phyloP scores from a whole-genome alignment of 257 asterid species.

The Capsicum chinense region DNA sequence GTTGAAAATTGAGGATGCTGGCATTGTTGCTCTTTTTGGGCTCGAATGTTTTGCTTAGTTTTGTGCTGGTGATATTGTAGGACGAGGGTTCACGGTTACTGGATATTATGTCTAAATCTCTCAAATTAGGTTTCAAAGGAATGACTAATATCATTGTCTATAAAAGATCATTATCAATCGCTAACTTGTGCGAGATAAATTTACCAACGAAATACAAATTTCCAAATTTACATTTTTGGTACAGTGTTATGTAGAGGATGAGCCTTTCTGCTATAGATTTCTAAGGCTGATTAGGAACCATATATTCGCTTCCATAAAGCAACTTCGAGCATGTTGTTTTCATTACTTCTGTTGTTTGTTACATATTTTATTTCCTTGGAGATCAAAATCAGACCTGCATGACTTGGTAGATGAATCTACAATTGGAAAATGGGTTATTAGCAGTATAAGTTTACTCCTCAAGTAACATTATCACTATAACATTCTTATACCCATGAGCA shows the following conservation, averaged over 20 bases:
- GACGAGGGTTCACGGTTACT: slow-evolving; percentile 39
- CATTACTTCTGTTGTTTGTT: background rate
- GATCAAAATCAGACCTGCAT: background rate
- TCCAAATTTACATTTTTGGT: background rate
- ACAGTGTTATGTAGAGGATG: slow-evolving; percentile 1
- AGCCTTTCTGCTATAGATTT: background rate
- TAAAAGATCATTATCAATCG: background rate
- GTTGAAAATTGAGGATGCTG: slow-evolving; percentile 43
- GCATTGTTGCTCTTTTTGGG: slow-evolving; percentile 45
- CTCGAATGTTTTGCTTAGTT: slow-evolving; percentile 43
- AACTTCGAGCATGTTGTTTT: background rate
- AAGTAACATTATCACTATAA: background rate
- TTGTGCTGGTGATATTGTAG: slow-evolving; percentile 43
- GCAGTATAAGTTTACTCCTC: background rate
- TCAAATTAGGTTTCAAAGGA: slow-evolving; percentile 11
- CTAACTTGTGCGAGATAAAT: background rate
- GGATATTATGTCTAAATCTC: slow-evolving; percentile 35
- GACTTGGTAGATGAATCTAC: background rate
- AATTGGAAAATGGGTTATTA: background rate
- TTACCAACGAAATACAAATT: background rate
- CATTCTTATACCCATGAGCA: background rate
- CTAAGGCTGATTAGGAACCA: background rate
- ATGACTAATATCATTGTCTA: background rate
- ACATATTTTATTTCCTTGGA: background rate
- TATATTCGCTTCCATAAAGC: slow-evolving; percentile 19